Conservation (phyloP, 192 early-diverging fungal genomes). For the Dimargaris xerosporica region DNA sequence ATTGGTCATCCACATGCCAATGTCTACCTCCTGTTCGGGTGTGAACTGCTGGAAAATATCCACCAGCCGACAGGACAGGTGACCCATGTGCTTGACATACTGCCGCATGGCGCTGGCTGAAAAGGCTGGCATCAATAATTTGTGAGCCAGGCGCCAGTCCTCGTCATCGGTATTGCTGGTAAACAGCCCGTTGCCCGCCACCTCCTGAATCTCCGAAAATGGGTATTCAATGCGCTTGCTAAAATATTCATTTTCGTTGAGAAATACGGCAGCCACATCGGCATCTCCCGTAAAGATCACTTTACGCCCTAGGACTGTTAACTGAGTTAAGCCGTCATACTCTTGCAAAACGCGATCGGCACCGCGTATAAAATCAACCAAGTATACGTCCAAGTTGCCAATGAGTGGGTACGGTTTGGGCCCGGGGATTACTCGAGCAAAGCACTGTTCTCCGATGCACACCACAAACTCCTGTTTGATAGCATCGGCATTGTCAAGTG, state of each 20-base stretch:
- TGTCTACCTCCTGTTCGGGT: constrained; percentile 18
- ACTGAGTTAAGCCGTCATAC: neutral
- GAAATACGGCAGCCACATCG: constrained; percentile 23
- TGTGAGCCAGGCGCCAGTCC: constrained; percentile 40
- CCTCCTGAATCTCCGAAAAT: constrained; percentile 24
- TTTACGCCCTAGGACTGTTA: neutral
- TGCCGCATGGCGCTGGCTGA: constrained; percentile 23
- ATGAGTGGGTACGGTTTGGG: constrained; percentile 8
- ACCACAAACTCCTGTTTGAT: neutral
- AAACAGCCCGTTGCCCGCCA: constrained; percentile 34
- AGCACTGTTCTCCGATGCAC: neutral
- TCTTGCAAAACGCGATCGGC: neutral
- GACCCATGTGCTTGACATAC: constrained; percentile 26
- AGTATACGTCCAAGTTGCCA: constrained; percentile 5
- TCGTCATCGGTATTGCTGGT: constrained; percentile 31
- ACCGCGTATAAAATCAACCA: neutral
- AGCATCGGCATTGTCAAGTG: too few relatives aligned
- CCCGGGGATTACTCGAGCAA: constrained; percentile 1
- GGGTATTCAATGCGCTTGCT: constrained; percentile 28
- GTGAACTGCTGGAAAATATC: constrained; percentile 20
- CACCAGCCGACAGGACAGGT: constrained; percentile 19
- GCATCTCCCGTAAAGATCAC: constrained; percentile 22
- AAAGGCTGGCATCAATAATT: constrained; percentile 42
- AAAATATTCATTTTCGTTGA: constrained; percentile 35
- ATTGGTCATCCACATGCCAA: constrained; percentile 35